These are phyloP conservation scores for Mortierella sp. DNA, from an alignment of 371 early-diverging fungal species.

Conservation along the genomic window DNA sequence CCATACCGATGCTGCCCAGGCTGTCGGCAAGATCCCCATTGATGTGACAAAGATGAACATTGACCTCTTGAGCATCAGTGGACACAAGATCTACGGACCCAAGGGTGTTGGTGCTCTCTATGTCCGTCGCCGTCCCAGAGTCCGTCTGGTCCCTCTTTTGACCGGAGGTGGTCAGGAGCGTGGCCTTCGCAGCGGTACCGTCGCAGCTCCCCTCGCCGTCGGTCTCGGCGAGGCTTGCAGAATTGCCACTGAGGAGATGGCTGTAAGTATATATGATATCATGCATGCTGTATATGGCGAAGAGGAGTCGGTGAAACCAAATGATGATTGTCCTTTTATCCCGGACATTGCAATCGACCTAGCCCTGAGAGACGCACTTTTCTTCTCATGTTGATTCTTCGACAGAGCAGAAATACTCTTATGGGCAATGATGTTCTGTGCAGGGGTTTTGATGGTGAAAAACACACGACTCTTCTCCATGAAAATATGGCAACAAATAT, in stretches of 20 bases:
- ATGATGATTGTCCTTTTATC: slow-evolving; percentile 57
- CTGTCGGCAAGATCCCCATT: slow-evolving; percentile 97
- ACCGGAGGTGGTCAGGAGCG: slow-evolving; percentile 99
- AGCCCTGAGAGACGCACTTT: slow-evolving; percentile 21
- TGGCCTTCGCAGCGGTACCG: slow-evolving; percentile 98
- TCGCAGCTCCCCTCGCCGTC: slow-evolving; percentile 96
- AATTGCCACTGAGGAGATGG: slow-evolving; percentile 91
- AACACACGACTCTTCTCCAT: not conserved
- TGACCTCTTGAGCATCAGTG: slow-evolving; percentile 97
- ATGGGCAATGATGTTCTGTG: slow-evolving; percentile 69
- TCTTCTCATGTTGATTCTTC: not conserved
- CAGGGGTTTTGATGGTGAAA: slow-evolving; percentile 78
- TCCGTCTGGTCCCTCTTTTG: slow-evolving; percentile 94
- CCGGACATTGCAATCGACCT: slow-evolving; percentile 51
- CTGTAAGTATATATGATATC: slow-evolving; percentile 65
- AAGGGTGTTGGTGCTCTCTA: slow-evolving; percentile 99
- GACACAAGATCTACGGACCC: slow-evolving; percentile 99
- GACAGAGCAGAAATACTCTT: slow-evolving; percentile 2
- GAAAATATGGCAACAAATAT: not conserved
- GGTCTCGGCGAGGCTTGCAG: slow-evolving; percentile 98
- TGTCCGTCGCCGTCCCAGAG: slow-evolving; percentile 96
- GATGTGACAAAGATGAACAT: slow-evolving; percentile 98
- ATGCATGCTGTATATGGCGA: not conserved
- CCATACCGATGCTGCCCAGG: slow-evolving; percentile 99
- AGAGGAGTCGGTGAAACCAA: slow-evolving; percentile 18